phyloP scores from a whole-genome alignment of 1,139 yeast genomes.

The Scheffersomyces titani region DNA sequence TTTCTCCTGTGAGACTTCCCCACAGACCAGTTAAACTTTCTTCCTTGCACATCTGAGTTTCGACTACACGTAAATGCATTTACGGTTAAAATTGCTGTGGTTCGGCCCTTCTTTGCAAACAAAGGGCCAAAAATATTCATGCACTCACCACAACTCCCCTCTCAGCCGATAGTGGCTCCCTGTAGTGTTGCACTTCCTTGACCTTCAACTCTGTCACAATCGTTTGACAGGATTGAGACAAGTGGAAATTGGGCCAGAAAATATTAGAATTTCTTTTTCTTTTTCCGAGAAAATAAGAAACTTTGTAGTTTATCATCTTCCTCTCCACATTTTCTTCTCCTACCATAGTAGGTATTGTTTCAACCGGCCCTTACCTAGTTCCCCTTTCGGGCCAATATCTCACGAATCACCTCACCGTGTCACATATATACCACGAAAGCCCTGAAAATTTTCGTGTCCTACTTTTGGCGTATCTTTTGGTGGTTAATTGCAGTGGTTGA shows the following conservation, averaged over 20 bases:
- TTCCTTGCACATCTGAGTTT: neutral
- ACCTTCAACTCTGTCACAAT: neutral
- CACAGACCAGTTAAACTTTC: neutral
- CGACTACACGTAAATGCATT: neutral
- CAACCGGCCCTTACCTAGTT: neutral
- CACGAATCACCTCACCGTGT: neutral
- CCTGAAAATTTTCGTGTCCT: neutral
- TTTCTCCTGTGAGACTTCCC: neutral
- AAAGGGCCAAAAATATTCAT: too few relatives aligned
- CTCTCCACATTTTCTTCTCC: neutral
- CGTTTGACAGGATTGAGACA: neutral
- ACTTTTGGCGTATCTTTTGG: neutral
- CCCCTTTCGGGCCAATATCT: neutral
- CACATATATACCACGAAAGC: neutral
- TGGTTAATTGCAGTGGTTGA: neutral
- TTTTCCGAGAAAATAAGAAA: neutral
- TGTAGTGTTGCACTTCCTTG: neutral
- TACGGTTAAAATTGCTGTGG: neutral
- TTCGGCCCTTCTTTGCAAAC: neutral
- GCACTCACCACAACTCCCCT: neutral
- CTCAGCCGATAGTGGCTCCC: neutral
- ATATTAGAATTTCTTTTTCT: neutral
- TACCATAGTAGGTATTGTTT: neutral
- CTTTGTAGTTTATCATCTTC: neutral
- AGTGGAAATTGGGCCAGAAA: neutral